phyloP scores from a whole-genome alignment of 345 rosid species.

The Gossypium turneri region DNA sequence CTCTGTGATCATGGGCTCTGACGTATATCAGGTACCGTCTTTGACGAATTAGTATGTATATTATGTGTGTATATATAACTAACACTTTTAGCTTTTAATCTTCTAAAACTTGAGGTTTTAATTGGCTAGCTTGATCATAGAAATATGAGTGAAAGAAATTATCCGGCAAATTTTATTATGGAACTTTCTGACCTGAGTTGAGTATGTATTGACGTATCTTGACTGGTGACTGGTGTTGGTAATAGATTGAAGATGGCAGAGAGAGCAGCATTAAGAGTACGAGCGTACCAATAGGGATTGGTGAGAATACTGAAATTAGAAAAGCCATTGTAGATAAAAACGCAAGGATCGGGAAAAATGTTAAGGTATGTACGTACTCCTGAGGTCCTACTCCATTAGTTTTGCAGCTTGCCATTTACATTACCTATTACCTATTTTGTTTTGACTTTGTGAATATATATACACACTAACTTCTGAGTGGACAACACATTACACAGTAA shows the following conservation, averaged over 20 bases:
- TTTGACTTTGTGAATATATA: no score
- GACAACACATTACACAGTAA: no score
- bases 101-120: no score
- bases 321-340: slow-evolving; percentile 74
- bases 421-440: neutral
- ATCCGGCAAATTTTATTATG: no score
- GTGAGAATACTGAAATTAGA: slow-evolving; percentile 49
- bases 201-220: neutral
- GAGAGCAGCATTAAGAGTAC: neutral
- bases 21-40: slow-evolving; percentile 57
- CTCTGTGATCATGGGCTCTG: slow-evolving; percentile 75
- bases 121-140: no score
- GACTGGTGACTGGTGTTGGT: neutral
- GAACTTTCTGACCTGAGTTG: no score
- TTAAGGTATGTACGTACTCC: slow-evolving; percentile 26
- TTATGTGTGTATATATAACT: neutral
- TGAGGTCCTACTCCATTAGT: neutral
- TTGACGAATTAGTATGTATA: neutral
- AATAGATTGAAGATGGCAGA: neutral
- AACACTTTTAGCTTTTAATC: no score
- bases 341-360: slow-evolving; percentile 77
- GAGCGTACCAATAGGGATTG: slow-evolving; percentile 58
- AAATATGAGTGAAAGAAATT: no score
- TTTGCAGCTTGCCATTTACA: neutral
- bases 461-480: no score